Evolutionary conservation across 2,329 filamentous ascomycete genomes (phyloP), one percentile per base, ranked within the genome.

Genomic region (Pestalotiopsis sp.): DNA sequence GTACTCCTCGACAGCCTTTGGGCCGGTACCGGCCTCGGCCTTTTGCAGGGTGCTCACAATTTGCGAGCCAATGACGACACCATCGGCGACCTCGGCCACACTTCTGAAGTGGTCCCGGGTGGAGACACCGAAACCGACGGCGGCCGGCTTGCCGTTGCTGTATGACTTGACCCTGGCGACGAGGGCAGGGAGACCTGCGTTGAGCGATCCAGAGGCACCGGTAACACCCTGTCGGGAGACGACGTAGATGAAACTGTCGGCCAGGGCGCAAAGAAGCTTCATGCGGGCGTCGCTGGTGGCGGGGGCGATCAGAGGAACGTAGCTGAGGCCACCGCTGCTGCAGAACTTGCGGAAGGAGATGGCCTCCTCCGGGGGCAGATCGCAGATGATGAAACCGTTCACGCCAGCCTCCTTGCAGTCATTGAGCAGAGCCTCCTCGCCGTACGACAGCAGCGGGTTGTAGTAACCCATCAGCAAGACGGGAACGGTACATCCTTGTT

Each of bases 381-480:
- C 95, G 68, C 97, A 95, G 78, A 98, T 91, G 76, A 99, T 98
- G 83, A 98, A 98, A 69, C 96, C 95, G 82, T 97, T 98, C 79
- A 97, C 90, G 31, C 95, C 94, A 2, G 93, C 92, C 67, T 90
- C 89, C 78, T 92, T 91, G 80, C 94, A 93, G 80, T 98, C 95
- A 75, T 90, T 87, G 67, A 99, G 85, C 81, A 98, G 90, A 70
- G 87, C 89, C 83, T 97, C 94, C 83, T 99, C 96, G 67, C 96
- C 96, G 79, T 98, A 99, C 76, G 92, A 93, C 70, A 98, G 85
- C 70, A 98, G 86, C 1, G 96, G 96, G 84, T 99, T 99, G 84
- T 97, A 99, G 88, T 99, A 99, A 76, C 96, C 96, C 96, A 99
- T 99, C 73, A 99, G 88, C 78, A 99, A 83, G 57, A 99, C 89